Base-by-base conservation (phyloP, 2,329 filamentous ascomycete genomes). In the Paramyrothecium sp. region DNA sequence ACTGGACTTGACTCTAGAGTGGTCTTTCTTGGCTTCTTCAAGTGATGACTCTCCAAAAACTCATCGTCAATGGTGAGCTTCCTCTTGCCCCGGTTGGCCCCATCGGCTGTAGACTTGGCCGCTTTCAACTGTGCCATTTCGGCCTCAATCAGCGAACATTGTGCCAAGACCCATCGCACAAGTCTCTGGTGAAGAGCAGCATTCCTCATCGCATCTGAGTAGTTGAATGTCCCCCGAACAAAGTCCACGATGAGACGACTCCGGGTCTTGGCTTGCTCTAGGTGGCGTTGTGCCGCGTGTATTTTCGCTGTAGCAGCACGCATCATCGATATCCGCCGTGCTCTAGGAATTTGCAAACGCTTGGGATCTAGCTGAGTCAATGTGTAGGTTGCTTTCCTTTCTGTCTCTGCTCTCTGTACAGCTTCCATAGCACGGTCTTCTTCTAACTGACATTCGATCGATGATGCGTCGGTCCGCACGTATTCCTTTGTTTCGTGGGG, bases 91-190 rank as follows among this genome's bases (percentile, higher is more conserved):
- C 5, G 4, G 5, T 10, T 30, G 5, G 5, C 10, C 10, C 26
- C 26, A 30, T 30, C 26, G 10, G 26, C 4, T 10, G 5, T 10
- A 30, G 26, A 10, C 10, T 10, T 30, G 26, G 4, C 10, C 4
- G 26, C 26, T 30, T 30, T 30, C 5, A 30, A 30, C 26, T 4
- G 26, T 4, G 4, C 10, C 59, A 67, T 55, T 58, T 69, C 64
- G 48, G 62, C 61, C 54, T 70, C 64, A 48, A 72, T 62, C 38
- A 69, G 54, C 26, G 63, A 62, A 54, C 70, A 44, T 55, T 72
- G 68, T 23, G 67, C 56, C 50, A 69, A 47, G 38, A 66, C 63
- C 70, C 69, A 71, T 61, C 61, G 60, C 41, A 68, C 54, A 26
- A 65, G 59, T 30, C 61, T 55, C 10, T 46, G 41, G 8, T 65